A percentile compares a stretch with the other conserved stretches of the same genome.
These are phyloP conservation scores for Silene uniflora DNA, from an alignment of 148 eudicot genomes.

Conservation along the genomic window DNA sequence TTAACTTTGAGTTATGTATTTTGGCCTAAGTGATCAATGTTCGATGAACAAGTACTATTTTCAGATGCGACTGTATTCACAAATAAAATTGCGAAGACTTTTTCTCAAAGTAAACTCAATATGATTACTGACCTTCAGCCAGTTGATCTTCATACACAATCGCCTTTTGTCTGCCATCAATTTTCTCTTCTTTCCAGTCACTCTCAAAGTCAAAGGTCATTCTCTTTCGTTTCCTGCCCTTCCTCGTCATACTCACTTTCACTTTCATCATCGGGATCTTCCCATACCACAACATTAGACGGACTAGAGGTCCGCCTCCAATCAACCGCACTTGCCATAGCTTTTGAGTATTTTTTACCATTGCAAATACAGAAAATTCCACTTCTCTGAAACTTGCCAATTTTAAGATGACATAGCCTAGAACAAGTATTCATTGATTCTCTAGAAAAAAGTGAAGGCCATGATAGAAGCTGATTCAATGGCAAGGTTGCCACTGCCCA, in stretches of 20 bases:
- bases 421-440: slow-evolving; percentile 3
- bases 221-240: slow-evolving; percentile 41
- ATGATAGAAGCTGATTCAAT: slow-evolving; percentile 11
- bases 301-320: slow-evolving; percentile 7
- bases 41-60: no score
- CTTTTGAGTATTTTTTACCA: slow-evolving; percentile 5
- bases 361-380: not conserved
- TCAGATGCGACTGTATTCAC: no score
- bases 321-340: slow-evolving; percentile 6
- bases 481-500: slow-evolving; percentile 25
- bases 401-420: slow-evolving; percentile 1
- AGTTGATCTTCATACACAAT: slow-evolving; percentile 48
- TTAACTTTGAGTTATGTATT: no score
- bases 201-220: slow-evolving; percentile 77
- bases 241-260: slow-evolving; percentile 64
- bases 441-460: slow-evolving; percentile 12
- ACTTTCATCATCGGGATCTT: slow-evolving; percentile 81
- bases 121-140: slow-evolving; percentile 35
- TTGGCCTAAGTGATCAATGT: no score
- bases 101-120: not conserved
- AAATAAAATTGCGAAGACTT: not conserved
- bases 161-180: slow-evolving; percentile 23
- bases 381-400: not conserved
- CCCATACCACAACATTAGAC: slow-evolving; percentile 47
- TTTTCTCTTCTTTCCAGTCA: slow-evolving; percentile 66